Evolutionary conservation across 2,329 filamentous ascomycete species (phyloP).

Genomic region (Ploettnerulaceae sp.): DNA sequence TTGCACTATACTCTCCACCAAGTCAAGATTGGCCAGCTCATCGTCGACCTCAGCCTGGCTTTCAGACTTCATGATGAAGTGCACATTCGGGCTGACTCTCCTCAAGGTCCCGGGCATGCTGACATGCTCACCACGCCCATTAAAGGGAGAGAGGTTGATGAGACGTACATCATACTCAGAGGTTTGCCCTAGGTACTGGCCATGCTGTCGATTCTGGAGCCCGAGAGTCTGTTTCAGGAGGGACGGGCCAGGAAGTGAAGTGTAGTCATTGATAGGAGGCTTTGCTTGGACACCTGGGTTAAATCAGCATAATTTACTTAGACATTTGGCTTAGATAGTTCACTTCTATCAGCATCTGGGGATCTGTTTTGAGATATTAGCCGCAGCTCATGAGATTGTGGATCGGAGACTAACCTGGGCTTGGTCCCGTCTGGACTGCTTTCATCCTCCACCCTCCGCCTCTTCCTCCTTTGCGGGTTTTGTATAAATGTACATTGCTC

Average conservation of each 20-base stretch:
- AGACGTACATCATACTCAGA: constrained; percentile 78
- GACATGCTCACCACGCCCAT: constrained; percentile 72
- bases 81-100: constrained; percentile 69
- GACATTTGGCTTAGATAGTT: background rate
- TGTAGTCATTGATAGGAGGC: constrained; percentile 38
- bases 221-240: constrained; percentile 62
- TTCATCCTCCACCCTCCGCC: constrained; percentile 59
- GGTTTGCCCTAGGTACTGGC: constrained; percentile 74
- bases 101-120: constrained; percentile 62
- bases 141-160: constrained; percentile 73
- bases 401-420: constrained; percentile 18
- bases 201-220: constrained; percentile 70
- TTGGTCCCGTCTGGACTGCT: constrained; percentile 22
- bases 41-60: constrained; percentile 53
- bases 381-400: background rate
- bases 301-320: constrained; percentile 2
- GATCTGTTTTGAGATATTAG: constrained; percentile 19
- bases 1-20: constrained; percentile 26
- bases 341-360: constrained; percentile 21
- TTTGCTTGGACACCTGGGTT: constrained; percentile 16
- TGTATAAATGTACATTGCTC: constrained; percentile 72
- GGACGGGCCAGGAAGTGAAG: constrained; percentile 58
- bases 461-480: constrained; percentile 70
- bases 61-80: constrained; percentile 71
- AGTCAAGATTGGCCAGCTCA: constrained; percentile 29